Evolutionary conservation across 345 rosid species (phyloP), one percentile per base, ranked within the genome.

Genomic region (Aquilaria sinensis): DNA sequence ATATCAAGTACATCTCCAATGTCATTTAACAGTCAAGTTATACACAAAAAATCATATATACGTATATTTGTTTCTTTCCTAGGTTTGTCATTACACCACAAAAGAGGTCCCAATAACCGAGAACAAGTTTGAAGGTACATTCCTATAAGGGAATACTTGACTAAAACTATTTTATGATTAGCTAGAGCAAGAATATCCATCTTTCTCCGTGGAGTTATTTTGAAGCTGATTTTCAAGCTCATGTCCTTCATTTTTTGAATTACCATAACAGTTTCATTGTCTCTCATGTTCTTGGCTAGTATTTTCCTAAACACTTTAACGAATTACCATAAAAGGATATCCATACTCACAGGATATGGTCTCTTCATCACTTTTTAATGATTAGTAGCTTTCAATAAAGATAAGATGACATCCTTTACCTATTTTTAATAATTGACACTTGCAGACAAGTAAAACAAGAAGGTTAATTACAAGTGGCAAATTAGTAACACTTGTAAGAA

Each of bases 381-480:
- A 47, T 41, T 74, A 71, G 54, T 67, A 68, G 67, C 87, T 65
- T 73, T 86, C 77, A 94, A 77, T 66, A 94, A 75, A 74, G 92
- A 83, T 32, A 87, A 86, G 80, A 90, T 88, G 54, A 86, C 96
- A 82, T 82, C 85, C 79, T 94, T 96, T 58, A 96, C 99, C 99
- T 88, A 73, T 72, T 53, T 15, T 11, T 29, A 23, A 23, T 23
- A 23, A 23, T 23, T 23, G 23, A 23, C 23, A 23, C 23, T 23
- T 23, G 23, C 23, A 23, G 23, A 23, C 23, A 23, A 23, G 23
- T 23, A 23, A 23, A 30, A n/a, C 43, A 54, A 33, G 23, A 11
- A 52, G 6, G 29, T 15, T 12, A 59, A 7, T 14, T 53, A 63
- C 16, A 32, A 9, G 45, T 57, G 6, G 56, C 23, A 37, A 53